These are phyloP conservation scores for Fusarium papillatum DNA, from an alignment of 2,329 filamentous ascomycete species.

Conservation along the genomic window DNA sequence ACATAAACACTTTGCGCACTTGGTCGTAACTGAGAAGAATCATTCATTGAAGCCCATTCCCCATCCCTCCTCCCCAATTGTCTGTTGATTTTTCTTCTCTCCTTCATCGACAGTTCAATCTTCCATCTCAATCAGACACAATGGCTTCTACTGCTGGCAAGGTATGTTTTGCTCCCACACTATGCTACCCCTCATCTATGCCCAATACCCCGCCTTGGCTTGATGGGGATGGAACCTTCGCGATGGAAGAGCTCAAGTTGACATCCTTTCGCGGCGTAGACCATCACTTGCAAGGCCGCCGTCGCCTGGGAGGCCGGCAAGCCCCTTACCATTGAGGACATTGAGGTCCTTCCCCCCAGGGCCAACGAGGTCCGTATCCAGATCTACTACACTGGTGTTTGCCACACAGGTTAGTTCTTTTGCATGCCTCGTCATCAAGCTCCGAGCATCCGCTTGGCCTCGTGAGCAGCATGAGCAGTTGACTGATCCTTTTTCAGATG, in stretches of 20 bases:
- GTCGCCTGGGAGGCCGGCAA: slow-evolving; percentile 98
- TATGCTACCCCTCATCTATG: slow-evolving; percentile 31
- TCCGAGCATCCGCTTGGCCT: slow-evolving; percentile 1
- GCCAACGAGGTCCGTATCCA: slow-evolving; percentile 97
- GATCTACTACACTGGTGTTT: slow-evolving; percentile 98
- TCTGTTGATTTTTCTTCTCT: slow-evolving; percentile 26
- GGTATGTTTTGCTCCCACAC: slow-evolving; percentile 51
- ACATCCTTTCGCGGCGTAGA: slow-evolving; percentile 63
- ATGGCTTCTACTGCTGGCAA: slow-evolving; percentile 68
- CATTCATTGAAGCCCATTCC: slow-evolving; percentile 30
- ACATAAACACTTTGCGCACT: slow-evolving; percentile 40
- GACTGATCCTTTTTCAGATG: slow-evolving; percentile 67
- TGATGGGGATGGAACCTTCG: slow-evolving; percentile 12
- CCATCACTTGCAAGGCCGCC: slow-evolving; percentile 96
- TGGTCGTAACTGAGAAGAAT: slow-evolving; percentile 3
- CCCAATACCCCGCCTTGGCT: slow-evolving; percentile 38
- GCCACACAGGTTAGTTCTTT: slow-evolving; percentile 84
- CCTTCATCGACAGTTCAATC: slow-evolving; percentile 28
- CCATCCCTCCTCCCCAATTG: slow-evolving; percentile 25
- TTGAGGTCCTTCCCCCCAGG: slow-evolving; percentile 90
- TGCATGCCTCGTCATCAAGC: slow-evolving; percentile 16
- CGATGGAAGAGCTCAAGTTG: slow-evolving; percentile 21
- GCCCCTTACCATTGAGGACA: slow-evolving; percentile 88
- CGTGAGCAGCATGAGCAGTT: not conserved
- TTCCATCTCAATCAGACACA: slow-evolving; percentile 35